Evolutionary conservation across 306 rosid genomes (phyloP).

Genomic region (Quercus robur): DNA sequence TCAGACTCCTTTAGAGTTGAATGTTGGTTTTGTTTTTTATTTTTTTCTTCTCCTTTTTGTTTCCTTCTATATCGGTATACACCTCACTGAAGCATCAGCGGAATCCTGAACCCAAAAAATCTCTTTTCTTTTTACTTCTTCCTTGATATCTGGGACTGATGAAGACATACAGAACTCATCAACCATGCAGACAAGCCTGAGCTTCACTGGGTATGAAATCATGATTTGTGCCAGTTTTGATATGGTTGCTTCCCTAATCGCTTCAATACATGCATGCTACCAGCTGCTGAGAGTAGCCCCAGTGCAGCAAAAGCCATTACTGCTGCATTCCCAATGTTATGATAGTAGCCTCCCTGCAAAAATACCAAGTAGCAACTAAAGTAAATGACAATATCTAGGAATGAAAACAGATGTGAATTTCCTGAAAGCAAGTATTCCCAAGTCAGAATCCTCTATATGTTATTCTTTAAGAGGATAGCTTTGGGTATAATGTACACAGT

Average conservation of each 20-base stretch:
- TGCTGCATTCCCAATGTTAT: slow-evolving; percentile 56
- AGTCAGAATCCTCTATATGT: not conserved
- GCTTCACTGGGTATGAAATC: slow-evolving; percentile 25
- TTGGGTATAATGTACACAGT: not conserved
- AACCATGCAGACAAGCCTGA: not conserved
- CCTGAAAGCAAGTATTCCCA: no score
- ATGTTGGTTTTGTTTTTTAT: not conserved
- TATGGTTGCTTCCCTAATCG: slow-evolving; percentile 88
- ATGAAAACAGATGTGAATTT: not conserved
- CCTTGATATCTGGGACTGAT: not conserved
- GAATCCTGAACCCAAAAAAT: not conserved
- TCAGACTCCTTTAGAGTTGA: not conserved
- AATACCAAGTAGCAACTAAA: slow-evolving; percentile 11
- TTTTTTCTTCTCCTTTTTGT: not conserved
- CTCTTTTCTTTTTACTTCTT: slow-evolving; percentile 14
- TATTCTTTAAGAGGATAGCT: not conserved
- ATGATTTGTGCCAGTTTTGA: slow-evolving; percentile 69
- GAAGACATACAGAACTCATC: slow-evolving; percentile 12
- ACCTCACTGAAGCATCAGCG: not conserved
- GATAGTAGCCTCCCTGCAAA: slow-evolving; percentile 68
- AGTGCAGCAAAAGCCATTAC: slow-evolving; percentile 60
- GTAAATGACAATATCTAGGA: not conserved
- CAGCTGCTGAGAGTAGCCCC: slow-evolving; percentile 72
- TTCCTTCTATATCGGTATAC: not conserved
- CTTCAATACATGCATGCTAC: slow-evolving; percentile 74